These are phyloP conservation scores for Fusarium algeriense DNA, from an alignment of 2,329 filamentous ascomycete genomes.

Conservation along the genomic window DNA sequence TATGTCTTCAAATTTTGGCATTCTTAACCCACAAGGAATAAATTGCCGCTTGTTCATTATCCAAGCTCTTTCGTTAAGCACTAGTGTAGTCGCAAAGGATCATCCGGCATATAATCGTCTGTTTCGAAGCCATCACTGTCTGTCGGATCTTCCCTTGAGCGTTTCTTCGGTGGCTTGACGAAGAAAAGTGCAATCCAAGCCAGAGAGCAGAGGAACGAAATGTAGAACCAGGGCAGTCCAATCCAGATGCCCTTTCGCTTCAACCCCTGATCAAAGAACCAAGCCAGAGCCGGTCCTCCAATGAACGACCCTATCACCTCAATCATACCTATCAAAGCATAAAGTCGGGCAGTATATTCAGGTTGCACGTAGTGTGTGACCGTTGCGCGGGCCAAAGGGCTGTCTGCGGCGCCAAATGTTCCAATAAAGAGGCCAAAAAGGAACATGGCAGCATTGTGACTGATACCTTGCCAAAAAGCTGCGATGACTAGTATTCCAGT, in stretches of 20 bases:
- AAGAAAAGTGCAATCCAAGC: constrained; percentile 49
- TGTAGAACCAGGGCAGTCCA: constrained; percentile 57
- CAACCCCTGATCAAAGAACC: constrained; percentile 54
- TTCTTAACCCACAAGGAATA: no score
- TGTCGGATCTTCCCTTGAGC: constrained; percentile 14
- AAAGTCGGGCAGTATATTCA: constrained; percentile 56
- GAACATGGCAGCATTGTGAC: constrained; percentile 51
- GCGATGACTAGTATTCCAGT: constrained; percentile 50
- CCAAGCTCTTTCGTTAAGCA: background rate
- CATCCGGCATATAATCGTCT: constrained; percentile 42
- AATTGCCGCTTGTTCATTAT: background rate
- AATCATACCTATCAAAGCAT: constrained; percentile 56
- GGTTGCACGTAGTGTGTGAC: constrained; percentile 55
- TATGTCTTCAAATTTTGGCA: background rate
- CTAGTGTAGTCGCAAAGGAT: constrained; percentile 44
- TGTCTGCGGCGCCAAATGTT: constrained; percentile 55
- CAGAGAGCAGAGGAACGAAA: constrained; percentile 48
- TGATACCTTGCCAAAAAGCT: constrained; percentile 52
- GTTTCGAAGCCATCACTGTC: constrained; percentile 35
- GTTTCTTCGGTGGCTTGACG: constrained; percentile 51
- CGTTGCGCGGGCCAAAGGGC: constrained; percentile 56
- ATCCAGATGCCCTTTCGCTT: constrained; percentile 52
- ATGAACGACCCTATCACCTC: constrained; percentile 56
- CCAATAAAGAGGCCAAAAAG: constrained; percentile 54
- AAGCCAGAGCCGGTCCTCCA: constrained; percentile 56